Evolutionary conservation across 106 monocot species (phyloP), one percentile per base, ranked within the genome.

Genomic region (Dioscorea alata): DNA sequence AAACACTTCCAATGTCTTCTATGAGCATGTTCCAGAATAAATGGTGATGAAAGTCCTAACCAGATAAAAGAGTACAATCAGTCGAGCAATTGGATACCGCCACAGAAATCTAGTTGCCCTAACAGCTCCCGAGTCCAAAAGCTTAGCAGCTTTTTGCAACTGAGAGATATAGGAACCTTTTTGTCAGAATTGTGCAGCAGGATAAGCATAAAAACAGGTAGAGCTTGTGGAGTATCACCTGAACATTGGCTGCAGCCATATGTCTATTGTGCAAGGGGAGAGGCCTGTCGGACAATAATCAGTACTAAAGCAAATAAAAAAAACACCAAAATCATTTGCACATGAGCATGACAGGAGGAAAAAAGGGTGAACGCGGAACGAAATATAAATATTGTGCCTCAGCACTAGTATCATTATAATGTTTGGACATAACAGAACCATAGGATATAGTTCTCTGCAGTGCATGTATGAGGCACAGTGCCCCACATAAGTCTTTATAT

Each of bases 81-180:
- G 64, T 64, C 97, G 76, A 70, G 97, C 97, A 61, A 87, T 75
- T 19, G 97, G 97, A 75, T 92, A 87, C 33, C 89, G 84, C 97
- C 97, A 92, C 13, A 99, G 71, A 81, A 92, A 99, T 83, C 87
- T 75, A 60, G 97, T 99, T 34, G 97, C 97, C 59, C 89, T 84
- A 57, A 99, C 89, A 65, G 97, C 97, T 73, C 97, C 97, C 4
- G 92, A 73, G 72, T 99, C 97, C 72, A 99, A 69, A 67, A 99
- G 59, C 73, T 92, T 99, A 20, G 86, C 97, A 73, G 97, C 97
- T 67, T 61, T 92, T 83, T 92, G 84, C 62, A 99, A 81, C 97
- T 99, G 69, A 57, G 81, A 73, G 57, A 69, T 57, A 73, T 33
- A 20, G 59, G 54, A 34, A 33, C 17, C 18, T 23, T 51, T 20